Evolutionary conservation across 1,284 basidiomycete species (phyloP).

Genomic region (Boletus semigastroideus): DNA sequence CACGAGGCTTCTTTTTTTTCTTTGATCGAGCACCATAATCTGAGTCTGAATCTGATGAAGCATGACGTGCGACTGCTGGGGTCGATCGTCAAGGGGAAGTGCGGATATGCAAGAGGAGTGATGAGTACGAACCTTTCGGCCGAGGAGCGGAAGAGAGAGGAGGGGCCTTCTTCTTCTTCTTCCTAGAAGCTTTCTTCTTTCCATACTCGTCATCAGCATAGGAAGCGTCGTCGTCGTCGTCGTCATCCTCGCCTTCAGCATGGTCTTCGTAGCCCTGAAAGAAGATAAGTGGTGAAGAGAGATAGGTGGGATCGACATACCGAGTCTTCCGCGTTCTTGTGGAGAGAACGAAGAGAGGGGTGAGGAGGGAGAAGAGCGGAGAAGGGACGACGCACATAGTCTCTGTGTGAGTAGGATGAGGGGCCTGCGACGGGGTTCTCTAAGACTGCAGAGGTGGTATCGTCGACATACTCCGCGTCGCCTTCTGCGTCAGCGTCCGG

Average conservation of each 20-base stretch:
- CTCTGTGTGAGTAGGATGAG: slow-evolving; percentile 28
- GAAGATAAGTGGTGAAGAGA: slow-evolving; percentile 21
- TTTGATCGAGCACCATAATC: slow-evolving; percentile 85
- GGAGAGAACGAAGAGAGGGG: neutral
- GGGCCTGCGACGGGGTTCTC: slow-evolving; percentile 36
- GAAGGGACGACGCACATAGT: slow-evolving; percentile 22
- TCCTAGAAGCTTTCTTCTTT: slow-evolving; percentile 64
- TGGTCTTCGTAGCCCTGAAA: slow-evolving; percentile 67
- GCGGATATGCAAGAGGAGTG: slow-evolving; percentile 14
- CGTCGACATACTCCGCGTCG: slow-evolving; percentile 37
- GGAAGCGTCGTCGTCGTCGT: slow-evolving; percentile 68
- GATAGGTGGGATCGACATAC: slow-evolving; percentile 41
- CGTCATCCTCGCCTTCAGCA: slow-evolving; percentile 50
- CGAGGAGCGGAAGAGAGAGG: slow-evolving; percentile 47
- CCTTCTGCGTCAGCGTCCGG: slow-evolving; percentile 39
- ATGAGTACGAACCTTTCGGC: slow-evolving; percentile 55
- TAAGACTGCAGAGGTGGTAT: slow-evolving; percentile 28
- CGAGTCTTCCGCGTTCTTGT: slow-evolving; percentile 65
- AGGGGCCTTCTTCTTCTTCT: slow-evolving; percentile 57
- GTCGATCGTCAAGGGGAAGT: slow-evolving; percentile 33
- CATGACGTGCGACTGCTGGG: slow-evolving; percentile 46
- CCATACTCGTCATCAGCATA: slow-evolving; percentile 76
- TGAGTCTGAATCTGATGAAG: slow-evolving; percentile 76
- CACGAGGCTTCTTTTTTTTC: slow-evolving; percentile 76
- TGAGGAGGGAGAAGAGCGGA: slow-evolving; percentile 9